Evolutionary conservation across 208 protist species (phyloP), one percentile per base, ranked within the genome.

Genomic region (Crithidia acanthocephali): DNA sequence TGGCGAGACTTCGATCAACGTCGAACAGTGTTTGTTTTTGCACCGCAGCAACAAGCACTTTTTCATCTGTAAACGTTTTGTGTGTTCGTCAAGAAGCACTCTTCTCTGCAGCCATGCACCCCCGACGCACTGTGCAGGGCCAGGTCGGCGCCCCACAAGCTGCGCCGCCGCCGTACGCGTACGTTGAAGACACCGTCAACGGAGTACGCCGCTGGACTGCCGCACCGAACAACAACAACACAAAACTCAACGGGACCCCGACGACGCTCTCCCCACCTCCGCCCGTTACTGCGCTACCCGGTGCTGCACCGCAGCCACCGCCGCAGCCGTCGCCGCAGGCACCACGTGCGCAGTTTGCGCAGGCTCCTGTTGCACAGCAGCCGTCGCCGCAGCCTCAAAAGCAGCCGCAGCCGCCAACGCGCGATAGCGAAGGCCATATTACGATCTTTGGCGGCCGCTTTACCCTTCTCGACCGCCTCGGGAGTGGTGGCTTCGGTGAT

Each of bases 401-500:
- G 35, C 35, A 40, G 35, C 35, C 35, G 35, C 35, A 40, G 35
- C 35, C 35, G 10, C 33, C 52, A 23, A 35, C 33, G 33, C 45
- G 59, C n/a, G 47, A 32, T 18, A 25, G 30, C 15, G 42, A 32
- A 2, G 47, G 37, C 16, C 23, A 35, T 5, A 55, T 37, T 28
- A 74, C 52, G 13, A 66, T 90, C 52, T 86, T 89, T 33, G 65
- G 82, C 4, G 84, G 84, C 40, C 83, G 77, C 35, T 92, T 87
- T 48, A 76, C 52, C 42, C 74, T 92, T 15, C 57, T 80, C 23
- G 68, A 79, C 7, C 80, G 84, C 0, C 97, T 99, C 67, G 99
- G 98, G 35, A 88, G 83, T 37, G 98, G 98, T 8, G 97, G 94
- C 59, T 99, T 99, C 87, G 98, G 98, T 23, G 98, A 99, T 25